Conservation (phyloP, 225 moss, liverwort and hornwort species). For the Thuidium tamariscinum region DNA sequence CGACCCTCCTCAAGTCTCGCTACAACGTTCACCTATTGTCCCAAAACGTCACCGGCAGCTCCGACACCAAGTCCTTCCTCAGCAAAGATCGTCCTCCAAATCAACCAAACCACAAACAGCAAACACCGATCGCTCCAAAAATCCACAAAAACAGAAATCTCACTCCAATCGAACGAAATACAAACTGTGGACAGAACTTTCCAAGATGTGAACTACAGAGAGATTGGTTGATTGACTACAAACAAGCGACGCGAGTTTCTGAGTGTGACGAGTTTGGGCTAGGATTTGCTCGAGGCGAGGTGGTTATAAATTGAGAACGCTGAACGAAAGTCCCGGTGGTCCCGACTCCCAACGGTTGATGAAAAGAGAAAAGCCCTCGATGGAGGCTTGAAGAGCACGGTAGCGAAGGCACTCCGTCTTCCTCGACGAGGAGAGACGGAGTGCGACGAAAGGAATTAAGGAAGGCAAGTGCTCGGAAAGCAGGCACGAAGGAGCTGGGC, state of each 20-base stretch:
- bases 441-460: background rate
- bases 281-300: background rate
- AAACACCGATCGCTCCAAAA: background rate
- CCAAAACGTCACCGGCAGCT: background rate
- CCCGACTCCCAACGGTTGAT: background rate
- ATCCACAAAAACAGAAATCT: background rate
- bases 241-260: background rate
- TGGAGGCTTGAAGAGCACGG: background rate
- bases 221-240: too few species aligned
- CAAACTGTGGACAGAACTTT: background rate
- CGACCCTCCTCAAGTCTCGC: background rate
- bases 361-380: too few species aligned
- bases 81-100: background rate
- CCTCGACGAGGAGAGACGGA: background rate
- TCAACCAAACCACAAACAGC: background rate
- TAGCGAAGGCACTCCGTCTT: background rate
- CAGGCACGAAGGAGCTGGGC: background rate
- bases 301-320: background rate
- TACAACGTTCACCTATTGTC: background rate
- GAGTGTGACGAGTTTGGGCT: background rate
- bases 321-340: background rate
- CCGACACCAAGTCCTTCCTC: background rate
- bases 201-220: background rate
- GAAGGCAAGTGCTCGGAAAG: background rate
- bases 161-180: background rate